A percentile compares a stretch with the other conserved stretches of the same genome.
phyloP scores from a whole-genome alignment of 2,329 filamentous ascomycete genomes.

The Penicillium sp. region DNA sequence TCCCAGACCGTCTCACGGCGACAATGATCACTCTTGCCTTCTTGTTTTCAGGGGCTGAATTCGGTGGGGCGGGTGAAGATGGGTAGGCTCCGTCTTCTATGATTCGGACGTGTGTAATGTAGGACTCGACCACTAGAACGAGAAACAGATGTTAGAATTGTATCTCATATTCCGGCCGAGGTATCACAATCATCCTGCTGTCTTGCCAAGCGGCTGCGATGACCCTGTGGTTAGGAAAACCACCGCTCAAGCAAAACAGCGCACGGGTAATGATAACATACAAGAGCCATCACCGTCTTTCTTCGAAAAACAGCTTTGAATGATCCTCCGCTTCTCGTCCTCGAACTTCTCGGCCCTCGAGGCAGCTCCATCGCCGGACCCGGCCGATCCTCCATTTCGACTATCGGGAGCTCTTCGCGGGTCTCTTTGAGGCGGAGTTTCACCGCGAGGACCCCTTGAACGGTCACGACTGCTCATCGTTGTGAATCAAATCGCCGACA shows the following conservation, averaged over 20 bases:
- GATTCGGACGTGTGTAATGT: conserved; percentile 96
- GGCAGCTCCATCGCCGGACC: conserved; percentile 37
- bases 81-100: conserved; percentile 84
- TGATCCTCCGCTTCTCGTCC: conserved; percentile 93
- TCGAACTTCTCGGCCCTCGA: conserved; percentile 83
- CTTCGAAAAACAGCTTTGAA: conserved; percentile 93
- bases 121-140: conserved; percentile 78
- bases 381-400: conserved; percentile 36
- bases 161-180: conserved; percentile 18
- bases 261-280: conserved; percentile 54
- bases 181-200: neutral
- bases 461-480: conserved; percentile 46
- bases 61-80: conserved; percentile 81
- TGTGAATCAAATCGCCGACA: conserved; percentile 25
- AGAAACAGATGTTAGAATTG: conserved; percentile 19
- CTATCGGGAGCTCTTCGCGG: conserved; percentile 39
- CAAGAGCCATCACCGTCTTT: conserved; percentile 83
- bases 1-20: conserved; percentile 86
- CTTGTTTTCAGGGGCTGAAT: conserved; percentile 73
- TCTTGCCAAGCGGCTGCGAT: neutral
- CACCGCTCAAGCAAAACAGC: conserved; percentile 9
- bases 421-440: conserved; percentile 36
- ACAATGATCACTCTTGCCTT: conserved; percentile 93
- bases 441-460: conserved; percentile 37
- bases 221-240: neutral